Conservation (phyloP, 495 filamentous ascomycete genomes). For the Neurospora africana region DNA sequence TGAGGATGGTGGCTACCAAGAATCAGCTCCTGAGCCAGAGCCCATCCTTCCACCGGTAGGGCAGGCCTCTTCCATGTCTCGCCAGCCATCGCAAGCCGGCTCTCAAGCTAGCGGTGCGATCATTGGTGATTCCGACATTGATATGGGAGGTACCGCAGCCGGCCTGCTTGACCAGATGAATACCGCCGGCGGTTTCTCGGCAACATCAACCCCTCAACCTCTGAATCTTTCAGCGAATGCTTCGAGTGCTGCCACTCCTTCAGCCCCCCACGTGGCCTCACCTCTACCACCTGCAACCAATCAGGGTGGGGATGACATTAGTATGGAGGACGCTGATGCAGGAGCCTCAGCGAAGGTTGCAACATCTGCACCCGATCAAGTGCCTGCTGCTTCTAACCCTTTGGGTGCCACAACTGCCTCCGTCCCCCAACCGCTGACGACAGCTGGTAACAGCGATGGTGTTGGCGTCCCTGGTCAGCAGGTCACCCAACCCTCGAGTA, state of each 20-base stretch:
- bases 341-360: slow-evolving; percentile 9
- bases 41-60: slow-evolving; percentile 6
- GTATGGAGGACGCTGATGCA: slow-evolving; percentile 25
- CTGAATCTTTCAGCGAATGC: slow-evolving; percentile 26
- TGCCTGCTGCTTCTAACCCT: neutral
- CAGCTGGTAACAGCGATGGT: slow-evolving; percentile 8
- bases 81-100: slow-evolving; percentile 36
- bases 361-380: slow-evolving; percentile 27
- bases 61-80: slow-evolving; percentile 24
- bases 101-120: slow-evolving; percentile 42
- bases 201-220: slow-evolving; percentile 37
- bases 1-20: slow-evolving; percentile 58
- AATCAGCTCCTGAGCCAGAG: slow-evolving; percentile 44
- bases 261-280: slow-evolving; percentile 27
- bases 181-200: slow-evolving; percentile 34
- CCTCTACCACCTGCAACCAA: neutral
- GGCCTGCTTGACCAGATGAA: slow-evolving; percentile 56
- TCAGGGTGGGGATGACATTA: slow-evolving; percentile 13
- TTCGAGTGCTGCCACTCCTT: slow-evolving; percentile 39
- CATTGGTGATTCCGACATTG: slow-evolving; percentile 48
- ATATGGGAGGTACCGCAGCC: slow-evolving; percentile 54
- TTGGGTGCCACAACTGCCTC: slow-evolving; percentile 1
- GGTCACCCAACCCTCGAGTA: slow-evolving; percentile 15
- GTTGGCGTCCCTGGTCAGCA: neutral
- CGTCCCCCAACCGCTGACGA: slow-evolving; percentile 7